Percentiles rank a stretch among this genome's conserved stretches.
Evolutionary conservation across 1,139 yeast species (phyloP).

Genomic region (Diutina rugosa): DNA sequence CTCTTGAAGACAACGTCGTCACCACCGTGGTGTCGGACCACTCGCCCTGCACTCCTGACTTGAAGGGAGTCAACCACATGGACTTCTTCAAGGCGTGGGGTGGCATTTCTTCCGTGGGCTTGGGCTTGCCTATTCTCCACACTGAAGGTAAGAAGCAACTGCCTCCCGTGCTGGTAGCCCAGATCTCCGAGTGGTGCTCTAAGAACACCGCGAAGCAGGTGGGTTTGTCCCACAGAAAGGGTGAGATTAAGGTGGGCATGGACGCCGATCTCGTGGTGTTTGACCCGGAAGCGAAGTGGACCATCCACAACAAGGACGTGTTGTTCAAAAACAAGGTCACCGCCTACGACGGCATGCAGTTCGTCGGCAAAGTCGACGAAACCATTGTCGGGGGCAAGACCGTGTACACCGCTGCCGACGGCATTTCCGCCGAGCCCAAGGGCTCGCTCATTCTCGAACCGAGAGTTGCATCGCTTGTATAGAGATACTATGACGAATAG

Average conservation of each 20-base stretch:
- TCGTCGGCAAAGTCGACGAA: slow-evolving; percentile 63
- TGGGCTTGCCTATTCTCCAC: slow-evolving; percentile 70
- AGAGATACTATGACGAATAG: background rate
- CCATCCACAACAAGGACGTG: slow-evolving; percentile 44
- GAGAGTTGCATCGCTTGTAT: slow-evolving; percentile 9
- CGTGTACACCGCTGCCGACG: slow-evolving; percentile 45
- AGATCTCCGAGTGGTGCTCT: slow-evolving; percentile 69
- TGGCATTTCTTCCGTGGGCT: slow-evolving; percentile 89
- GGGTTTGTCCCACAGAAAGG: slow-evolving; percentile 64
- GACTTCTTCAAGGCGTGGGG: slow-evolving; percentile 95
- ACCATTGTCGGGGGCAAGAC: slow-evolving; percentile 67
- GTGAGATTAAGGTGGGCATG: slow-evolving; percentile 54
- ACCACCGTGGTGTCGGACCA: slow-evolving; percentile 91
- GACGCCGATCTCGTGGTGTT: slow-evolving; percentile 85
- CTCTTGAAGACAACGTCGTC: slow-evolving; percentile 49
- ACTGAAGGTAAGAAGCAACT: slow-evolving; percentile 53
- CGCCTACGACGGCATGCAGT: slow-evolving; percentile 63
- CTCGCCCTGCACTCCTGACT: slow-evolving; percentile 89
- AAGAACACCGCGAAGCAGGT: slow-evolving; percentile 77
- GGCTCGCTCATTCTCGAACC: slow-evolving; percentile 54
- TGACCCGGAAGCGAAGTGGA: slow-evolving; percentile 47
- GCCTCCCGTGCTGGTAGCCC: slow-evolving; percentile 43
- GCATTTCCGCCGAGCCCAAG: slow-evolving; percentile 35
- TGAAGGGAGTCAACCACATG: slow-evolving; percentile 70
- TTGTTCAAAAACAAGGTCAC: slow-evolving; percentile 77